Conservation (phyloP, 495 filamentous ascomycete species). For the Penicillium longicatenatum region DNA sequence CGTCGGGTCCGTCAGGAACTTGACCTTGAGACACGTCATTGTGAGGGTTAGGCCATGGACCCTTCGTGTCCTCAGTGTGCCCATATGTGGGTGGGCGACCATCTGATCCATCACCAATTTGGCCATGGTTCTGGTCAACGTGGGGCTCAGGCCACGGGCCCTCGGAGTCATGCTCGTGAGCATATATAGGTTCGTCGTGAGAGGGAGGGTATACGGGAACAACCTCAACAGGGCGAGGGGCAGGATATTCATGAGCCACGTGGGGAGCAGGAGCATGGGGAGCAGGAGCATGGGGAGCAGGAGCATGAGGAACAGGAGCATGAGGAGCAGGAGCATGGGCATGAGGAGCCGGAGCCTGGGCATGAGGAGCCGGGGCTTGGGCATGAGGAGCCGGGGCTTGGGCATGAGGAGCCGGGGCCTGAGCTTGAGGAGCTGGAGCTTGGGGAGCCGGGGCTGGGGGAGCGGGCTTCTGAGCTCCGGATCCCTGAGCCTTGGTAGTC, state of each 20-base stretch:
- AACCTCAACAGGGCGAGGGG: slow-evolving; percentile 6
- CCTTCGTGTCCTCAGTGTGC: slow-evolving; percentile 17
- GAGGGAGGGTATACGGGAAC: slow-evolving; percentile 15
- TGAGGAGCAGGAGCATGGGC: neutral
- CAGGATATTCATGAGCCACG: slow-evolving; percentile 2
- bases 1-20: slow-evolving; percentile 3
- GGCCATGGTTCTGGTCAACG: slow-evolving; percentile 11
- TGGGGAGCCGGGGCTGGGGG: neutral
- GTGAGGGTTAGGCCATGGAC: slow-evolving; percentile 8
- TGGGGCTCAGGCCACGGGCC: slow-evolving; percentile 15
- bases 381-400: slow-evolving; percentile 6
- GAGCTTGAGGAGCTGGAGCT: neutral
- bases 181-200: slow-evolving; percentile 13
- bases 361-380: neutral
- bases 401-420: neutral
- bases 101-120: slow-evolving; percentile 12
- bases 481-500: neutral
- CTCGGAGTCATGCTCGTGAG: slow-evolving; percentile 11
- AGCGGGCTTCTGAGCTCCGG: neutral
- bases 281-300: slow-evolving; percentile 7
- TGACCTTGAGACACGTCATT: slow-evolving; percentile 8
- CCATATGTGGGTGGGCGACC: slow-evolving; percentile 10
- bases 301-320: neutral
- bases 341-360: slow-evolving; percentile 1
- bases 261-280: neutral